These are phyloP conservation scores for Trichophyton equinum DNA, from an alignment of 2,329 filamentous ascomycete species.

Conservation along the genomic window DNA sequence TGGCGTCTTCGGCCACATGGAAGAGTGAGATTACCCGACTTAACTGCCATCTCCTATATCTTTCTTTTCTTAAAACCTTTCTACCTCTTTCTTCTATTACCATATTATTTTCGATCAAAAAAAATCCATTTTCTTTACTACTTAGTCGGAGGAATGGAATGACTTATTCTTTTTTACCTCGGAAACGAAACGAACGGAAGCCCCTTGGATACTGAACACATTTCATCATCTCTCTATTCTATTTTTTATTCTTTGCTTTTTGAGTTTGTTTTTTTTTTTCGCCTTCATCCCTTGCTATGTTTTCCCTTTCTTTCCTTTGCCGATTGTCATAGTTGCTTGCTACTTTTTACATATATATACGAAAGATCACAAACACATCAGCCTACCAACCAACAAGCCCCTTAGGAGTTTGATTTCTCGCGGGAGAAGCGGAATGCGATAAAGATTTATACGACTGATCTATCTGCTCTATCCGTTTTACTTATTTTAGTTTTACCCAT, in stretches of 20 bases:
- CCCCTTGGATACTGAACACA: background rate
- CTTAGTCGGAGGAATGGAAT: background rate
- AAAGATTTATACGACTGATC: background rate
- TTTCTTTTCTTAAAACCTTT: background rate
- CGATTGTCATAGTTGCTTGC: background rate
- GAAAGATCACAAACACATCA: background rate
- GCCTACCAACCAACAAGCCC: background rate
- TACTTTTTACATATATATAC: background rate
- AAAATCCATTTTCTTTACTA: background rate
- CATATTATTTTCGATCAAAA: background rate
- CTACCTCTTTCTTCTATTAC: background rate
- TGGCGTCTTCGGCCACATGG: conserved; percentile 92
- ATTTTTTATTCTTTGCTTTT: background rate
- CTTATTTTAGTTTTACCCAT: no score
- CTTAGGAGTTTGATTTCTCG: background rate
- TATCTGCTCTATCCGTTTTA: background rate
- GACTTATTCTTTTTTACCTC: background rate
- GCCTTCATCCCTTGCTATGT: no score
- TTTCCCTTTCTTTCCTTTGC: background rate
- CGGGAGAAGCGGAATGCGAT: conserved; percentile 1
- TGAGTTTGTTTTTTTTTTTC: no score
- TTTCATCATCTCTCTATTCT: background rate
- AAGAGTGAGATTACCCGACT: conserved; percentile 49
- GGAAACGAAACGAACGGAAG: conserved; percentile 1
- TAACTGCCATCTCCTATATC: background rate